Evolutionary conservation across 352 stramenopile genomes (phyloP).

Genomic region (Globisporangium mamillatum): DNA sequence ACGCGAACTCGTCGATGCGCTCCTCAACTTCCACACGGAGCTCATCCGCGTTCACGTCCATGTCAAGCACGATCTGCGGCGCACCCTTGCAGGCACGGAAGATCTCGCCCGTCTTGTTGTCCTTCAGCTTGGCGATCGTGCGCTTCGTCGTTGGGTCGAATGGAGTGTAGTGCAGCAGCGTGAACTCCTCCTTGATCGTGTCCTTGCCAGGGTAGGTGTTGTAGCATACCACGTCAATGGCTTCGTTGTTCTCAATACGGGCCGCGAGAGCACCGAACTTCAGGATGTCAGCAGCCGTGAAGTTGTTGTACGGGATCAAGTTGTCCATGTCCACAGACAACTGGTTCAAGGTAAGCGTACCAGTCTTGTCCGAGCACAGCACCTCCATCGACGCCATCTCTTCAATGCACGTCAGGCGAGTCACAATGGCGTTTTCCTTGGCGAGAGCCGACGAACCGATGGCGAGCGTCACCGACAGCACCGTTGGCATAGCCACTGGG

Average conservation of each 20-base stretch:
- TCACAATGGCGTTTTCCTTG: constrained; percentile 92
- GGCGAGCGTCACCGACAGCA: constrained; percentile 89
- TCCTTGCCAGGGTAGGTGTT: constrained; percentile 78
- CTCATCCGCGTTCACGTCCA: constrained; percentile 59
- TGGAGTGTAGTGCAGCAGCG: constrained; percentile 75
- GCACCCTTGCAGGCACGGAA: constrained; percentile 92
- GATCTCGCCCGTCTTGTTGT: constrained; percentile 78
- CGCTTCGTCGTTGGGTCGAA: constrained; percentile 88
- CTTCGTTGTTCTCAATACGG: constrained; percentile 75
- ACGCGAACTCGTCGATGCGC: constrained; percentile 80
- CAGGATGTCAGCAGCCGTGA: constrained; percentile 52
- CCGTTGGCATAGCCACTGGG: constrained; percentile 92
- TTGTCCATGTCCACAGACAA: constrained; percentile 93
- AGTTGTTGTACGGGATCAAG: constrained; percentile 73
- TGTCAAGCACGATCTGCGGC: constrained; percentile 88
- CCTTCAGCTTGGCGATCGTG: constrained; percentile 88
- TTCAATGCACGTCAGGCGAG: constrained; percentile 90
- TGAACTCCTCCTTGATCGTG: constrained; percentile 78
- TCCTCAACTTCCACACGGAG: constrained; percentile 69
- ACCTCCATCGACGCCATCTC: constrained; percentile 92
- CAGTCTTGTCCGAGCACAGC: constrained; percentile 95
- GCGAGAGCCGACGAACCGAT: constrained; percentile 88
- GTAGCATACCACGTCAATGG: constrained; percentile 70
- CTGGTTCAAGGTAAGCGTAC: constrained; percentile 94
- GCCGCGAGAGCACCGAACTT: constrained; percentile 59